Evolutionary conservation across 768 basidiomycete genomes (phyloP).

Genomic region (Erythrobasidium yunnanense): DNA sequence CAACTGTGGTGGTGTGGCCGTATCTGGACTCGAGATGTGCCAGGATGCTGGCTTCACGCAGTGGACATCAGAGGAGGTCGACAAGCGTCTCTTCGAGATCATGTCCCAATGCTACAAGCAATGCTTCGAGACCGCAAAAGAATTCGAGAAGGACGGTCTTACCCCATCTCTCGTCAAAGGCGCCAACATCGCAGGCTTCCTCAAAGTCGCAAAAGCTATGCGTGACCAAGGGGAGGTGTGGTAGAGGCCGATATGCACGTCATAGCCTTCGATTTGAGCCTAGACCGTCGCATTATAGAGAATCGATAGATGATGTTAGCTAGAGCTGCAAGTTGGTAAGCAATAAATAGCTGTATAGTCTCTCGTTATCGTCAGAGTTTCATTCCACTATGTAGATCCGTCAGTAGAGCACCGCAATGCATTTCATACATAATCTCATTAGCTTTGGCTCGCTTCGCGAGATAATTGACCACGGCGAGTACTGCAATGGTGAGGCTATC

Average conservation of each 20-base stretch:
- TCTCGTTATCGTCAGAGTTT: too few relatives aligned
- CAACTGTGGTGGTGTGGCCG: conserved; percentile 62
- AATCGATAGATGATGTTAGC: too few relatives aligned
- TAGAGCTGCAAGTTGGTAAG: too few relatives aligned
- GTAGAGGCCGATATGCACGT: conserved; percentile 46
- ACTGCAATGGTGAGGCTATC: too few relatives aligned
- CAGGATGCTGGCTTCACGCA: conserved; percentile 61
- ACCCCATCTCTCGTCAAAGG: conserved; percentile 52
- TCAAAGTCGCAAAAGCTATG: conserved; percentile 63
- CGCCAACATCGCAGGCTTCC: conserved; percentile 63
- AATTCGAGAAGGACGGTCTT: conserved; percentile 46
- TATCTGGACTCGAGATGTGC: conserved; percentile 68
- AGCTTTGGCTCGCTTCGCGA: too few relatives aligned
- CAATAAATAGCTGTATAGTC: too few relatives aligned
- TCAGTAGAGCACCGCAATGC: too few relatives aligned
- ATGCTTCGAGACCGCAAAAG: conserved; percentile 52
- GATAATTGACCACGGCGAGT: too few relatives aligned
- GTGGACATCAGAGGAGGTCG: conserved; percentile 57
- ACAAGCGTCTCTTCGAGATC: conserved; percentile 58
- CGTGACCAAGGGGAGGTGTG: conserved; percentile 66
- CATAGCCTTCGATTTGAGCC: too few relatives aligned
- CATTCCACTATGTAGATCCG: too few relatives aligned
- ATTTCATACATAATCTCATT: too few relatives aligned
- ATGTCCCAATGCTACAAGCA: conserved; percentile 56
- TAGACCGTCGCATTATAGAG: too few relatives aligned